Base-by-base conservation (phyloP, 1,284 basidiomycete species). In the Cutaneotrichosporon cavernicola region DNA sequence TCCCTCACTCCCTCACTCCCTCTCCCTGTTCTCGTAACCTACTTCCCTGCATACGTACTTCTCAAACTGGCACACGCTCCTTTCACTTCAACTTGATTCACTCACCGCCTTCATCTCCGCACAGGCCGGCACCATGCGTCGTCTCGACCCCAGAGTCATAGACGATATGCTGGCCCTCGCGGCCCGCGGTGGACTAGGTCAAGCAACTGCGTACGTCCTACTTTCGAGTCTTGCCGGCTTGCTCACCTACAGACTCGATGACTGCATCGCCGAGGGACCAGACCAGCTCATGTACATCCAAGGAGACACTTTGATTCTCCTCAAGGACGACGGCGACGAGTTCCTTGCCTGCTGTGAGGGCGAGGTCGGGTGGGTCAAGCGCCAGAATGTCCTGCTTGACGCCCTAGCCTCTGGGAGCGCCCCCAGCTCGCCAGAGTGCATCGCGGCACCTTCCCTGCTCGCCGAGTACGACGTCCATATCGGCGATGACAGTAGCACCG, bases 231-330 rank as follows among this genome's bases (percentile, higher is more conserved):
- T 22, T n/a, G 2, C 51, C 6, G 13, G n/a, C 36, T 10, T 8
- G 55, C 63, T 68, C 56, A 63, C 65, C 18, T n/a, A 31, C 65
- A 76, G 77, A 5, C 59, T 72, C 22, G 71, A 70, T 11, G 91
- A 94, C 74, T 91, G 89, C 71, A 85, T 91, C 9, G 90, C 90
- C 2, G 87, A 91, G 75, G 83, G 85, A 51, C 81, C 86, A 13
- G 88, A 89, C 53, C 90, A 93, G 77, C 84, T 95, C 60, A 95
- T 95, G 92, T 94, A 94, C 76, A 82, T 93, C 66, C 87, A 89
- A 83, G 89, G 88, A 68, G 92, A 95, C 72, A 86, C 88, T 69
- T 88, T 95, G 58, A 85, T 85, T 0, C 88, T 94, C 0, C 82
- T 95, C n/a, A 86, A 90, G 84, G 89, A 91, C 65, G 72, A 91